Evolutionary conservation across 2,329 filamentous ascomycete species (phyloP).

Genomic region (Neophaeococcomyces aloes): DNA sequence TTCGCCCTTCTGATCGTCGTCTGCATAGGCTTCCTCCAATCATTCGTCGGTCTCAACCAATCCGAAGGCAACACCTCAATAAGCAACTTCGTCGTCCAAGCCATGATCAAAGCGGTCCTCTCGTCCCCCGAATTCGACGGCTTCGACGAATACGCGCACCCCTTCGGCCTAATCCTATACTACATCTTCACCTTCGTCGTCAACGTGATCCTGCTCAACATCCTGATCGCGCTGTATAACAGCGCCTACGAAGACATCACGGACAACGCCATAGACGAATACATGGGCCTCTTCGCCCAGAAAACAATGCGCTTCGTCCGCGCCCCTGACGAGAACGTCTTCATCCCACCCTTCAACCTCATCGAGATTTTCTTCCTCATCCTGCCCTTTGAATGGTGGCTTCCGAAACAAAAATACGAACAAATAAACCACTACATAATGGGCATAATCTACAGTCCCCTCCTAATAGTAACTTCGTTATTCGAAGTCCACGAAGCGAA

Average conservation of each 20-base stretch:
- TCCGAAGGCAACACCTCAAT: constrained; percentile 57
- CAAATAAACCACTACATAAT: constrained; percentile 81
- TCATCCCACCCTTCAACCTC: constrained; percentile 90
- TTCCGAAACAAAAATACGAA: constrained; percentile 63
- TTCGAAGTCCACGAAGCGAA: constrained; percentile 57
- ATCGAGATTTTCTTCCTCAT: constrained; percentile 74
- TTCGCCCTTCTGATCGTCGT: constrained; percentile 82
- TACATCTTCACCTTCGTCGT: constrained; percentile 97
- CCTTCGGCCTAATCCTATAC: constrained; percentile 90
- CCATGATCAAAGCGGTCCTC: constrained; percentile 79
- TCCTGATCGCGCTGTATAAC: constrained; percentile 95
- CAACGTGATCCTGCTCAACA: constrained; percentile 89
- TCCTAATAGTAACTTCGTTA: constrained; percentile 67
- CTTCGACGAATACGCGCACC: constrained; percentile 83
- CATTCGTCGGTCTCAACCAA: constrained; percentile 83
- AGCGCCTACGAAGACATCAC: constrained; percentile 93
- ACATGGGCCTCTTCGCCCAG: constrained; percentile 80
- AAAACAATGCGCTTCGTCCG: constrained; percentile 96
- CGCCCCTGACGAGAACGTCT: constrained; percentile 95
- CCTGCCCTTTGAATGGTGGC: constrained; percentile 90
- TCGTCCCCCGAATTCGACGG: constrained; percentile 79
- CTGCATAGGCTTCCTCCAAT: constrained; percentile 60
- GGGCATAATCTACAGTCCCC: constrained; percentile 71
- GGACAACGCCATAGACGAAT: constrained; percentile 86
- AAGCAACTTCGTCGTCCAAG: constrained; percentile 36